Conservation (phyloP, 257 asterid species). For the Prunella vulgaris region DNA sequence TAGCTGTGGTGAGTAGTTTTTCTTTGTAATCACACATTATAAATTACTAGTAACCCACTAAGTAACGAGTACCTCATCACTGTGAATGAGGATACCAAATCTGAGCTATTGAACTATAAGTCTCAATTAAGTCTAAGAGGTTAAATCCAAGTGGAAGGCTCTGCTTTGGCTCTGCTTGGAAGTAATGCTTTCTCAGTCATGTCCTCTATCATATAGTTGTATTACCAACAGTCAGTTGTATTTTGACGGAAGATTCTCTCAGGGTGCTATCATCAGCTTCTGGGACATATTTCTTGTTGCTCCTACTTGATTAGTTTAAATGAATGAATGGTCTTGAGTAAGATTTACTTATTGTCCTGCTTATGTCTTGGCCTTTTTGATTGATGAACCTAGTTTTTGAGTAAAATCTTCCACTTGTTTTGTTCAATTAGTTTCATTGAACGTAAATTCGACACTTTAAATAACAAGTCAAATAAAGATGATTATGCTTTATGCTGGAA, state of each 20-base stretch:
- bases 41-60: background rate
- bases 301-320: conserved; percentile 10
- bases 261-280: background rate
- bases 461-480: conserved; percentile 4
- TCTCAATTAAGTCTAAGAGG: background rate
- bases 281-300: background rate
- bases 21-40: conserved; percentile 8
- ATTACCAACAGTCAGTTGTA: background rate
- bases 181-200: background rate
- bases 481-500: background rate
- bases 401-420: background rate
- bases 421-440: background rate
- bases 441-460: background rate
- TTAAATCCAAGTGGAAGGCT: background rate
- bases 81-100: background rate
- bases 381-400: background rate
- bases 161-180: background rate
- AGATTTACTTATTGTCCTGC: conserved; percentile 1
- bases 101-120: conserved; percentile 2
- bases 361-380: background rate
- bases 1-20: conserved; percentile 57
- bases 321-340: background rate
- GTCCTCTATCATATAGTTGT: conserved; percentile 9
- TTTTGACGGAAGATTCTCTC: background rate
- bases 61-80: background rate